Evolutionary conservation across 257 asterid genomes (phyloP).

Genomic region (Scutellaria barbata): DNA sequence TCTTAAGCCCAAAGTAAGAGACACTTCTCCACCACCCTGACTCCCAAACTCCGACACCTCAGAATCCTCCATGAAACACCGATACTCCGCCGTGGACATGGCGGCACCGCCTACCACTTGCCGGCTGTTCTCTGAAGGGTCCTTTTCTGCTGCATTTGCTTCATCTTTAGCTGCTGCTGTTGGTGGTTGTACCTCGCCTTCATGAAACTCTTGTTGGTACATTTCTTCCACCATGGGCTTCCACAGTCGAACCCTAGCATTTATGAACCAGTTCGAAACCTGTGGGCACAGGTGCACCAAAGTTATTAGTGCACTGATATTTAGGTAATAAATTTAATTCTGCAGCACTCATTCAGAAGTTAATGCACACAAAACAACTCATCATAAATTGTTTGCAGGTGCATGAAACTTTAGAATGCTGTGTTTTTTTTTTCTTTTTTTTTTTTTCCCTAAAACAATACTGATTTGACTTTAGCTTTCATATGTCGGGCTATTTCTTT

Average conservation of each 20-base stretch:
- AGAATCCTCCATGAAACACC: slow-evolving; percentile 31
- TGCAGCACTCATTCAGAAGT: slow-evolving; percentile 31
- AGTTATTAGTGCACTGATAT: background rate
- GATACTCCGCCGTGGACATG: slow-evolving; percentile 35
- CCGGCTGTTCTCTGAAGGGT: slow-evolving; percentile 32
- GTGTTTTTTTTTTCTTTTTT: background rate
- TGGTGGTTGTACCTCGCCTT: slow-evolving; percentile 31
- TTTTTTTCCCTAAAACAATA: background rate
- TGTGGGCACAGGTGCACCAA: slow-evolving; percentile 33
- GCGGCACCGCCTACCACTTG: slow-evolving; percentile 33
- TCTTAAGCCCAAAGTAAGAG: slow-evolving; percentile 74
- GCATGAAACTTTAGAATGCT: background rate
- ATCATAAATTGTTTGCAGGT: background rate
- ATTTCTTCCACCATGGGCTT: slow-evolving; percentile 91
- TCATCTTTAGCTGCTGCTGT: slow-evolving; percentile 27
- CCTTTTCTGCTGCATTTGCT: slow-evolving; percentile 46
- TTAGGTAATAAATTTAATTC: slow-evolving; percentile 10
- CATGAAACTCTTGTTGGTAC: slow-evolving; percentile 66
- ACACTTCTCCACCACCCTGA: slow-evolving; percentile 48
- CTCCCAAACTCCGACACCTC: slow-evolving; percentile 23
- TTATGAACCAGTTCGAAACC: slow-evolving; percentile 96
- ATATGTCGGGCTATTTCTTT: background rate
- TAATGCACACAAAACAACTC: slow-evolving; percentile 26
- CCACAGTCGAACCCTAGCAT: slow-evolving; percentile 94
- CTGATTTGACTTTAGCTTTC: background rate